A percentile compares a stretch with the other conserved stretches of the same genome.
Evolutionary conservation across 306 rosid genomes (phyloP).

Genomic region (Inga leiocalycina): DNA sequence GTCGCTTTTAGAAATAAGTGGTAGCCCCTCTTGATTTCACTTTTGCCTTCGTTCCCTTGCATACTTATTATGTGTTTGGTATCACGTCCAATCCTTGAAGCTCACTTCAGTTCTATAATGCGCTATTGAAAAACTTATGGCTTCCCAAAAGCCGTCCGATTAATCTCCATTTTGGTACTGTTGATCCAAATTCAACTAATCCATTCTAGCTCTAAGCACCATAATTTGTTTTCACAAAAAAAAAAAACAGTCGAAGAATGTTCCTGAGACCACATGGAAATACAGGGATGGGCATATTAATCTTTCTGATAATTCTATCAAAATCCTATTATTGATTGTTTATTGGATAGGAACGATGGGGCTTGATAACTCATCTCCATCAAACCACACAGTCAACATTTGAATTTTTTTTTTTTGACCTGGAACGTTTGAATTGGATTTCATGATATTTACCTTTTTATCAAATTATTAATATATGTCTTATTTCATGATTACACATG

Average conservation of each 20-base stretch:
- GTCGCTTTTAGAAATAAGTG: not conserved
- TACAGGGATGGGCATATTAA: not conserved
- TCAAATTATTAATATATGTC: no score
- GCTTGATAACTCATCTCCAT: not conserved
- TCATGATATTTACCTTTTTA: not conserved
- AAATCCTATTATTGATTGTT: not conserved
- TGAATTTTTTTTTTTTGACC: no score
- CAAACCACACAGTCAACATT: not conserved
- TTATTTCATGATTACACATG: no score
- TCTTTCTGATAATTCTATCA: not conserved
- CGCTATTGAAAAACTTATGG: not conserved
- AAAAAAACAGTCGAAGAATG: no score
- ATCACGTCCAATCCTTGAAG: not conserved
- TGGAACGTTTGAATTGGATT: not conserved
- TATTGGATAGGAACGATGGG: not conserved
- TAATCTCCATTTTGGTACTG: not conserved
- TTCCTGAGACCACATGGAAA: not conserved
- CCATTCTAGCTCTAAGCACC: not conserved
- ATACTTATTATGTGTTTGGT: not conserved
- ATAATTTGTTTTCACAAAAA: no score
- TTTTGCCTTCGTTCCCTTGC: not conserved
- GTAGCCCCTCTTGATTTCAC: not conserved
- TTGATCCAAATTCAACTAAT: not conserved
- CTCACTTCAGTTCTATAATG: not conserved
- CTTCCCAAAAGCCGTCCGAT: not conserved